A percentile compares a stretch with the other conserved stretches of the same genome.
phyloP scores from a whole-genome alignment of 2,329 filamentous ascomycete genomes.

The Penicillium sp. region DNA sequence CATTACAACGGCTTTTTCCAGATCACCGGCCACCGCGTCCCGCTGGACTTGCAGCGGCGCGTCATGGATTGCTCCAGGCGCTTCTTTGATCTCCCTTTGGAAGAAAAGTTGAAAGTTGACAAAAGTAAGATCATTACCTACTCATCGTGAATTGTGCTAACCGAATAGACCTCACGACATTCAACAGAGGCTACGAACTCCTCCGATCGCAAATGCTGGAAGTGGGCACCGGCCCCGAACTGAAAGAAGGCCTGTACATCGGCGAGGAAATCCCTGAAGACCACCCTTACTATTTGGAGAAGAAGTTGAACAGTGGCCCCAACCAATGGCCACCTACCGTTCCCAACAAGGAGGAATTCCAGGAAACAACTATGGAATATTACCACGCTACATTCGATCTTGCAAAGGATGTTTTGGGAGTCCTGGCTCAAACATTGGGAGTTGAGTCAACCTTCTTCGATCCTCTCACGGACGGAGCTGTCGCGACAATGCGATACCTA shows the following conservation, averaged over 20 bases:
- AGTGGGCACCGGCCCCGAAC: conserved; percentile 42
- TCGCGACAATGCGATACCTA: conserved; percentile 45
- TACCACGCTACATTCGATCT: conserved; percentile 41
- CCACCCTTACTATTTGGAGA: conserved; percentile 40
- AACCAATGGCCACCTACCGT: conserved; percentile 41
- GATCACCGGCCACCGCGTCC: conserved; percentile 43
- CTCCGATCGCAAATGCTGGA: conserved; percentile 45
- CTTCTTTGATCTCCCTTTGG: conserved; percentile 42
- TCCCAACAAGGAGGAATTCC: conserved; percentile 33
- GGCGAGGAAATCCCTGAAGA: conserved; percentile 42
- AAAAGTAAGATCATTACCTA: conserved; percentile 25
- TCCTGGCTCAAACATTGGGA: conserved; percentile 43
- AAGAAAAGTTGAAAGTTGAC: conserved; percentile 42
- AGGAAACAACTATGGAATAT: conserved; percentile 41
- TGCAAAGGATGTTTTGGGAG: conserved; percentile 42
- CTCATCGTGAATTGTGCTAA: neutral
- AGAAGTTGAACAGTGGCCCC: conserved; percentile 41
- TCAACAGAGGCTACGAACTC: conserved; percentile 46
- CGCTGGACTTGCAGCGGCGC: conserved; percentile 37
- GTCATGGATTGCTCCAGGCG: conserved; percentile 41
- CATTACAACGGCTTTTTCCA: conserved; percentile 47
- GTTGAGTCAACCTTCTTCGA: conserved; percentile 40
- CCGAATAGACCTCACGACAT: conserved; percentile 35
- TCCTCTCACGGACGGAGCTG: conserved; percentile 34
- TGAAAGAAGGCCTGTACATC: conserved; percentile 47